Conservation (phyloP, 2,329 filamentous ascomycete species). For the Alternaria triticimaculans region DNA sequence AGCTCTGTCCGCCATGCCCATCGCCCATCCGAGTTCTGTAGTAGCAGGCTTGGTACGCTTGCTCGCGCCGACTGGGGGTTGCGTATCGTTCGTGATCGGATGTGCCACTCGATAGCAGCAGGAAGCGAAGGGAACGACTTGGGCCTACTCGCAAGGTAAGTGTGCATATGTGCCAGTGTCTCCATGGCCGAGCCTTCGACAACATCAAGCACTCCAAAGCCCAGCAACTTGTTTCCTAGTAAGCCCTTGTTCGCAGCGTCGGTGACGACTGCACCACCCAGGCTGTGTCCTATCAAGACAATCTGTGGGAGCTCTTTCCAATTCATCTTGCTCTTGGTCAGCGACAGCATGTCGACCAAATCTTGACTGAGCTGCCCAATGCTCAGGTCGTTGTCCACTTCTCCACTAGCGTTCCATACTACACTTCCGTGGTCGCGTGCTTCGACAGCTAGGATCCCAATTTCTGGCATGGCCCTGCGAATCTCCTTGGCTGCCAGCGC, state of each 20-base stretch:
- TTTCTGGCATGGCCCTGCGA: slow-evolving; percentile 74
- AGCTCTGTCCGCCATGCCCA: slow-evolving; percentile 91
- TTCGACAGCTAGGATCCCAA: slow-evolving; percentile 85
- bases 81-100: slow-evolving; percentile 84
- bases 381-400: slow-evolving; percentile 67
- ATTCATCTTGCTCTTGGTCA: slow-evolving; percentile 70
- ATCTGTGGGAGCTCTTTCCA: slow-evolving; percentile 78
- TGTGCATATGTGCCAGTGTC: slow-evolving; percentile 91
- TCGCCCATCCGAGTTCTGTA: slow-evolving; percentile 46
- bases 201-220: slow-evolving; percentile 90
- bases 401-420: slow-evolving; percentile 49
- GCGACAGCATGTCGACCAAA: slow-evolving; percentile 70
- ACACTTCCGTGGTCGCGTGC: slow-evolving; percentile 84
- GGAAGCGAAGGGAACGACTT: slow-evolving; percentile 76
- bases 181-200: slow-evolving; percentile 96
- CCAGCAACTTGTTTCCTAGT: slow-evolving; percentile 74
- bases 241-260: slow-evolving; percentile 74
- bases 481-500: slow-evolving; percentile 81
- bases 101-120: slow-evolving; percentile 91
- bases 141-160: slow-evolving; percentile 84
- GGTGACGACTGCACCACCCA: slow-evolving; percentile 90
- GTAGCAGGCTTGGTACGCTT: slow-evolving; percentile 83
- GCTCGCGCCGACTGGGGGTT: slow-evolving; percentile 83
- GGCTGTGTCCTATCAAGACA: slow-evolving; percentile 86
- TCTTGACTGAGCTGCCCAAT: slow-evolving; percentile 77